These are phyloP conservation scores for Mycena floridula DNA, from an alignment of 768 basidiomycete genomes.

Conservation along the genomic window DNA sequence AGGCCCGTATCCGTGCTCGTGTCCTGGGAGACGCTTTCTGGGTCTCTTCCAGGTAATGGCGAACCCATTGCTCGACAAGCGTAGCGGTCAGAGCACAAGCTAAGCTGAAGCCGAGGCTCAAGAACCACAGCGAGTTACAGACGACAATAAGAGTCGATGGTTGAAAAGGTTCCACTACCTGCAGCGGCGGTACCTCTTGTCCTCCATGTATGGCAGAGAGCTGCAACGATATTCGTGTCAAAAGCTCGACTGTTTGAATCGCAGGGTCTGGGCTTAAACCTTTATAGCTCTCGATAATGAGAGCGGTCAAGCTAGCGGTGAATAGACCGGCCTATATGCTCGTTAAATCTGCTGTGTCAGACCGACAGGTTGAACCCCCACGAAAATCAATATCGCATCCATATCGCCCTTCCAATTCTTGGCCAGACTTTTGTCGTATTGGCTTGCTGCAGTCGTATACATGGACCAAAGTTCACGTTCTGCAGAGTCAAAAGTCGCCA, in stretches of 20 bases:
- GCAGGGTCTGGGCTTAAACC: conserved; percentile 22
- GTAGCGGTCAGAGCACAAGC: conserved; percentile 36
- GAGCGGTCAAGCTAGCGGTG: conserved; percentile 32
- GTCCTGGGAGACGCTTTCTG: conserved; percentile 28
- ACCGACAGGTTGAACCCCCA: no score
- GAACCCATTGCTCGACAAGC: no score
- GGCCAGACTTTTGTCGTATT: no score
- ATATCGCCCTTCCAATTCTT: no score
- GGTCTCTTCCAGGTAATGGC: conserved; percentile 30
- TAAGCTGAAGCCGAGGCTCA: conserved; percentile 37
- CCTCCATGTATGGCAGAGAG: conserved; percentile 14
- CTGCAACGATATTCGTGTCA: conserved; percentile 25
- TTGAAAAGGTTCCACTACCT: conserved; percentile 12
- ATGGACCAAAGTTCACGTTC: no score
- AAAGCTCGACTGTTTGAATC: conserved; percentile 19
- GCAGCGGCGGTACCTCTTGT: not conserved
- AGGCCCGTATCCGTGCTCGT: conserved; percentile 35
- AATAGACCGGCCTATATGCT: conserved; percentile 37
- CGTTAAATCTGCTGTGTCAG: no score
- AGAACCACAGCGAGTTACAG: conserved; percentile 40
- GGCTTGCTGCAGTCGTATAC: no score
- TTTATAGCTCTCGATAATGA: conserved; percentile 31
- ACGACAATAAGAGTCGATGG: conserved; percentile 24
- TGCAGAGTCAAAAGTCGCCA: no score
- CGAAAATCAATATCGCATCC: no score